Evolutionary conservation across 2,329 filamentous ascomycete genomes (phyloP).

Genomic region (Monilinia fructicola): DNA sequence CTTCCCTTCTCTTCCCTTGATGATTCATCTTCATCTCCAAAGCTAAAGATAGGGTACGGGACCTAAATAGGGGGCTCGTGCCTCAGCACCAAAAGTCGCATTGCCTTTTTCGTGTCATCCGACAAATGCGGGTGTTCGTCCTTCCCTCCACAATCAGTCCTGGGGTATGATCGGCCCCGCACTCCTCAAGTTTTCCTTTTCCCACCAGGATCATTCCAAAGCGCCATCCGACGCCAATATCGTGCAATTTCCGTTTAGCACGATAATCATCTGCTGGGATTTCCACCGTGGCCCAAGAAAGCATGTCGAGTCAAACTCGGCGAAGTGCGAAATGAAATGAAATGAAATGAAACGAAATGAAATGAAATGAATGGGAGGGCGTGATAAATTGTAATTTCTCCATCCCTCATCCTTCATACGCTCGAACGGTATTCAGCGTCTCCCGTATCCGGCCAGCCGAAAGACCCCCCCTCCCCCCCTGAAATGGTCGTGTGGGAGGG

Average conservation of each 20-base stretch:
- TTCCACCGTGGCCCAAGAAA: neutral
- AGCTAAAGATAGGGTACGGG: neutral
- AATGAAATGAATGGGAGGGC: too few species aligned
- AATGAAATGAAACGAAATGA: too few species aligned
- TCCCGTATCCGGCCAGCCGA: slow-evolving; percentile 12
- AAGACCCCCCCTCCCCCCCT: slow-evolving; percentile 21
- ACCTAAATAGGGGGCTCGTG: slow-evolving; percentile 13
- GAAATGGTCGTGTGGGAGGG: neutral
- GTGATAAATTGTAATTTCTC: too few species aligned
- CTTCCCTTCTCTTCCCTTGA: too few species aligned
- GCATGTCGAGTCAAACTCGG: neutral
- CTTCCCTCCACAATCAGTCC: slow-evolving; percentile 17
- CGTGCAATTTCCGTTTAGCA: slow-evolving; percentile 9
- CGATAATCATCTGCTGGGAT: neutral
- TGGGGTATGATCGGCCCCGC: slow-evolving; percentile 22
- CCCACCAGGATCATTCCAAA: neutral
- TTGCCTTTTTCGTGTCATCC: slow-evolving; percentile 15
- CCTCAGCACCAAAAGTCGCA: slow-evolving; percentile 5
- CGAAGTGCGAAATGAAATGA: too few species aligned
- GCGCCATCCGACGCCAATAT: slow-evolving; percentile 9
- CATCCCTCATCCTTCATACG: slow-evolving; percentile 6
- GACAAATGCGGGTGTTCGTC: slow-evolving; percentile 13
- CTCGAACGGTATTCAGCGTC: neutral
- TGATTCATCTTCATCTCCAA: neutral
- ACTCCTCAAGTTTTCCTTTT: slow-evolving; percentile 9